Base-by-base conservation (phyloP, 345 rosid genomes). In the Camelina laxa region DNA sequence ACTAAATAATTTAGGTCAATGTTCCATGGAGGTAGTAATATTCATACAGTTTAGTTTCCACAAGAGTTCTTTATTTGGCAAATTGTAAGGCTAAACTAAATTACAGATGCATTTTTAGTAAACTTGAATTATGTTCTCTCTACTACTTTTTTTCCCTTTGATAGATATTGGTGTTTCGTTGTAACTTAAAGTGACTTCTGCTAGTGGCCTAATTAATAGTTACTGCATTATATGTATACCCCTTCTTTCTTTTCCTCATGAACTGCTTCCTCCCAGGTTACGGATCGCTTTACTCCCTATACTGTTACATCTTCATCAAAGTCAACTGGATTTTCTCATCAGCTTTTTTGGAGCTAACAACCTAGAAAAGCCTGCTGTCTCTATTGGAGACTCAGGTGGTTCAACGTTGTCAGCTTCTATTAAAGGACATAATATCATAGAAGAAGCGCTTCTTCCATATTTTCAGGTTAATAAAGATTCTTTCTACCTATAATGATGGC, bases 381-480 rank as follows among this genome's bases (percentile, higher is more conserved):
- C 80, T 53, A 59, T 51, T 49, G 83, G 80, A 70, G 82, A 83
- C 75, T 69, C 81, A 53, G 80, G 63, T 76, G 70, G 70, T 81
- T 78, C 87, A 66, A 65, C 77, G 6, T 60, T 78, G 71, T 65
- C 74, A 15, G 70, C 64, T 16, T 72, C 71, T 69, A 51, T 74
- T 76, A 64, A 72, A 11, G 82, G 81, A 49, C 85, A 82, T 69
- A 72, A 71, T 67, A 78, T 87, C 81, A 86, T 81, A 56, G 88
- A 81, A 39, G 99, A 95, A 78, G 98, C 98, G 54, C 81, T 95
- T 84, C 98, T 95, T 72, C 99, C 99, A 42, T 95, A 84, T 86
- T 89, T 95, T 77, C 99, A 92, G 99, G 99, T 85, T 76, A 84
- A 83, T 73, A 58, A 41, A 77, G 42, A 15, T 66, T 65, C 22